Percentiles rank a stretch among this genome's conserved stretches.
Conservation (phyloP, 805 yeast species). For the Candida boleticola region DNA sequence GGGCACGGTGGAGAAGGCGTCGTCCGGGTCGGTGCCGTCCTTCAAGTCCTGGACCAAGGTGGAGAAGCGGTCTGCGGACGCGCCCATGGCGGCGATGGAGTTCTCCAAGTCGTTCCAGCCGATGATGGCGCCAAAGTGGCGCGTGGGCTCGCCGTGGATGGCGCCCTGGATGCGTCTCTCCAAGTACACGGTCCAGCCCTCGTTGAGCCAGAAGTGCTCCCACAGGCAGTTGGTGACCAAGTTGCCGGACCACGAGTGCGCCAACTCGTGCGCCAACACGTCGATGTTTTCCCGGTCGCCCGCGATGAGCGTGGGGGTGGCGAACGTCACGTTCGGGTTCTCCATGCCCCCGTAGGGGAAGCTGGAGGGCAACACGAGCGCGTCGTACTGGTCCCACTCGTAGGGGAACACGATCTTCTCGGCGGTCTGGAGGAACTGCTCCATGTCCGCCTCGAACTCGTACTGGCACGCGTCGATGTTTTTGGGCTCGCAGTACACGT, state of each 20-base stretch:
- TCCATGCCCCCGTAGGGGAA: conserved; percentile 95
- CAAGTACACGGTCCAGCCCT: conserved; percentile 93
- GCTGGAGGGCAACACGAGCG: conserved; percentile 72
- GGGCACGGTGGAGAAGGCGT: conserved; percentile 83
- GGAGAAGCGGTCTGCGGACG: conserved; percentile 49
- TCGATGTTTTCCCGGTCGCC: conserved; percentile 85
- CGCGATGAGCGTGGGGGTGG: conserved; percentile 82
- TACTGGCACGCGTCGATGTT: conserved; percentile 65
- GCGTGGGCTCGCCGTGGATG: conserved; percentile 72
- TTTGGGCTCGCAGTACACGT: conserved; percentile 75
- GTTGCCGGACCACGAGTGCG: conserved; percentile 93
- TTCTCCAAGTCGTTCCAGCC: conserved; percentile 85
- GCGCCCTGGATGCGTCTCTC: conserved; percentile 80
- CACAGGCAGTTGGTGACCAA: conserved; percentile 87
- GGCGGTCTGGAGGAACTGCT: conserved; percentile 73
- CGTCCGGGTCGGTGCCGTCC: conserved; percentile 79
- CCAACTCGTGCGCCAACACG: conserved; percentile 89
- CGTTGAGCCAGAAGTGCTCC: conserved; percentile 94
- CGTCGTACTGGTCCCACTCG: conserved; percentile 83
- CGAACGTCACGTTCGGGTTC: conserved; percentile 86
- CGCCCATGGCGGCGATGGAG: conserved; percentile 64
- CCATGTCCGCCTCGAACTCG: conserved; percentile 81
- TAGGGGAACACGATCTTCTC: conserved; percentile 74
- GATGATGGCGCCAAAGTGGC: conserved; percentile 80
- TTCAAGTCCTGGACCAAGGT: conserved; percentile 70